These are phyloP conservation scores for Syzygium oleosum DNA, from an alignment of 345 rosid species.

Conservation along the genomic window DNA sequence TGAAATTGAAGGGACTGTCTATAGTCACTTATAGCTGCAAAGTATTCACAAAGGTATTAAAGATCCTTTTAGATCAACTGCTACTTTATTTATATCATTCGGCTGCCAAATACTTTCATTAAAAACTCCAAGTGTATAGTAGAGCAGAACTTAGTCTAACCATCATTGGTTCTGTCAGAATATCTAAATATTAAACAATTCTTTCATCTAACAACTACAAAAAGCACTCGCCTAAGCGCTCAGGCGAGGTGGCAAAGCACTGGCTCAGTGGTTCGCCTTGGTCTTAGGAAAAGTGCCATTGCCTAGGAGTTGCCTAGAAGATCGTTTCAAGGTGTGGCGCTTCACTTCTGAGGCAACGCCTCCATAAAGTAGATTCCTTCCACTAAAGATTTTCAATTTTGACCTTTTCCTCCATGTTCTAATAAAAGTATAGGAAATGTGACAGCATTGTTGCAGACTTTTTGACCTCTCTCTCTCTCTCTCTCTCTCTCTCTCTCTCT, in stretches of 20 bases:
- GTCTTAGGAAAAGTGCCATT: not conserved
- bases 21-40: constrained; percentile 90
- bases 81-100: not conserved
- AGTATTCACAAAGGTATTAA: not conserved
- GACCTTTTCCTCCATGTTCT: not conserved
- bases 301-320: not conserved
- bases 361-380: not conserved
- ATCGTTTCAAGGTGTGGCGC: not conserved
- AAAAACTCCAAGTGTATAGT: not conserved
- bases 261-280: not conserved
- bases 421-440: not conserved
- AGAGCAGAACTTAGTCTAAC: not conserved
- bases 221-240: not conserved
- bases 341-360: not conserved
- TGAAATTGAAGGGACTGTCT: constrained; percentile 97
- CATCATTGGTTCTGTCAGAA: not conserved
- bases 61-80: not conserved
- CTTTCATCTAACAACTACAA: not conserved
- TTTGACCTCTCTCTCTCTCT: not conserved
- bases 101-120: not conserved
- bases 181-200: not conserved
- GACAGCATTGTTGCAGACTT: not conserved
- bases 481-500: not conserved
- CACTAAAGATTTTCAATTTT: not conserved
- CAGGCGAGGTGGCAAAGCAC: not conserved